Evolutionary conservation across 208 protist species (phyloP).

Genomic region (Trypanosomatidae sp.): DNA sequence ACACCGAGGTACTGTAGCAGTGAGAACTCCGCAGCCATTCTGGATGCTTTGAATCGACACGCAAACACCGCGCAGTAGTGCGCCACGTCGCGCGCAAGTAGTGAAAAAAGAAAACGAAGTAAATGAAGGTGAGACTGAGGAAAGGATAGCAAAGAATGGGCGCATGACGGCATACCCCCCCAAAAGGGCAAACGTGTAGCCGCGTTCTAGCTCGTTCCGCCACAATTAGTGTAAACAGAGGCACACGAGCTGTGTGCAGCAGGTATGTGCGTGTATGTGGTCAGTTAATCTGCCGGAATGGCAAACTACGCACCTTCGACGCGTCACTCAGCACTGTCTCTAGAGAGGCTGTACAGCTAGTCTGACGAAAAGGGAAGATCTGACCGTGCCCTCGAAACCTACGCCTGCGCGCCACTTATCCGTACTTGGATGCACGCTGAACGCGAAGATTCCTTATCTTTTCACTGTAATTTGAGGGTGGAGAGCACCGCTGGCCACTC

Average conservation of each 20-base stretch:
- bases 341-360: background rate
- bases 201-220: background rate
- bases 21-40: conserved; percentile 57
- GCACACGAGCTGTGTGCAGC: background rate
- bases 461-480: background rate
- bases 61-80: background rate
- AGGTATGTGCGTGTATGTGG: background rate
- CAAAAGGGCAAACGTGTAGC: background rate
- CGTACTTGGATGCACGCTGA: background rate
- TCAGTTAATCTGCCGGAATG: background rate
- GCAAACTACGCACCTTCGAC: background rate
- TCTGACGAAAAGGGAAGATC: background rate
- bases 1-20: conserved; percentile 61
- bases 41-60: background rate
- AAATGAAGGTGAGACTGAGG: background rate
- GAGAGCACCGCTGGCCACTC: background rate
- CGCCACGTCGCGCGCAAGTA: background rate
- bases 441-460: background rate
- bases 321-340: background rate
- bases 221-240: background rate
- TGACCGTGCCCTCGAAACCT: background rate
- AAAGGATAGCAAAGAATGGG: background rate
- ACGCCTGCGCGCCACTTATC: background rate
- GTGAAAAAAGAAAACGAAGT: background rate
- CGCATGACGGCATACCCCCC: background rate